phyloP scores from a whole-genome alignment of 2,329 filamentous ascomycete species.

The Botrytis paeoniae region DNA sequence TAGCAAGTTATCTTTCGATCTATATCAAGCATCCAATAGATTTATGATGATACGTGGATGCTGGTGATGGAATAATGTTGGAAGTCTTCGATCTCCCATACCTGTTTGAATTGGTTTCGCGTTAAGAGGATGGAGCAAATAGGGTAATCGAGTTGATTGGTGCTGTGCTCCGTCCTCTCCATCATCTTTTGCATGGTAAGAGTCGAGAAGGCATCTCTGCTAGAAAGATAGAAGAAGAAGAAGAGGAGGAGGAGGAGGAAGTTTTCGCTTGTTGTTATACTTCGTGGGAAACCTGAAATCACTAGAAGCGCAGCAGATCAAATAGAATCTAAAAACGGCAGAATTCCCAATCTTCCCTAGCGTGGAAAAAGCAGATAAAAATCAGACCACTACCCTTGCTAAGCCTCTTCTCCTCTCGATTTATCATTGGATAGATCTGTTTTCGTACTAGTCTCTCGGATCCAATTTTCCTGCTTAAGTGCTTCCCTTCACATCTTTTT shows the following conservation, averaged over 20 bases:
- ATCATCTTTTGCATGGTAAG: neutral
- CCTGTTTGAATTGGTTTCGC: neutral
- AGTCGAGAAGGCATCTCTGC: neutral
- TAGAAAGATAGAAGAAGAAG: neutral
- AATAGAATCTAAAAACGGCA: neutral
- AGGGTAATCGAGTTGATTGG: neutral
- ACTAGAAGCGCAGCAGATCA: too few species aligned
- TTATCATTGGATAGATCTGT: neutral
- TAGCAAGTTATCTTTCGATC: neutral
- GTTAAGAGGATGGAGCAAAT: neutral
- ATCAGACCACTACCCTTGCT: conserved; percentile 1
- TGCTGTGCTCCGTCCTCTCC: neutral
- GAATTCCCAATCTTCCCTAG: neutral
- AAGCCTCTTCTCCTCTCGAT: neutral
- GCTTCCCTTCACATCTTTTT: neutral
- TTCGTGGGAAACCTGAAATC: neutral
- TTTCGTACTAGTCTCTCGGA: neutral
- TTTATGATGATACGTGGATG: neutral
- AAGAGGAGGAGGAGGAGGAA: neutral
- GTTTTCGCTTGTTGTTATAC: neutral
- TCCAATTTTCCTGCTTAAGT: neutral
- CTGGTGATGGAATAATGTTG: neutral
- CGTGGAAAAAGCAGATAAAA: neutral
- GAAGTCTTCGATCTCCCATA: neutral
- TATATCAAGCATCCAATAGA: too few species aligned